Evolutionary conservation across 2,329 filamentous ascomycete species (phyloP).

Genomic region (Aspergillus sp.): DNA sequence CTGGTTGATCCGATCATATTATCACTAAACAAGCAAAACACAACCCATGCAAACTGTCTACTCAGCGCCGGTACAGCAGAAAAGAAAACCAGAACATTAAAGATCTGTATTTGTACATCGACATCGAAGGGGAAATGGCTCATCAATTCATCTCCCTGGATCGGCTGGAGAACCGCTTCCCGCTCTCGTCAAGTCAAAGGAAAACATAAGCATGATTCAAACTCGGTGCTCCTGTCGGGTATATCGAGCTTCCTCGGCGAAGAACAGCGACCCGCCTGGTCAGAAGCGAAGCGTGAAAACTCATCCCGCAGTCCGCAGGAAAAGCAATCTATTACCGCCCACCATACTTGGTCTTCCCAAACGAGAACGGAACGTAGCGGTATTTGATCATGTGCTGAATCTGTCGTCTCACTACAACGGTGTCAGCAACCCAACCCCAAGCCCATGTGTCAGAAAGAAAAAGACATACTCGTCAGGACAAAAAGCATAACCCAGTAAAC

Average conservation of each 20-base stretch:
- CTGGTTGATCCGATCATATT: too few species aligned
- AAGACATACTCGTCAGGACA: constrained; percentile 74
- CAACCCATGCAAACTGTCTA: not conserved
- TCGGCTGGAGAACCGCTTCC: too few species aligned
- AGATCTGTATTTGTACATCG: constrained; percentile 4
- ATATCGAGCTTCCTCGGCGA: not conserved
- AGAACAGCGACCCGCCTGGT: not conserved
- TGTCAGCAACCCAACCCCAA: constrained; percentile 7
- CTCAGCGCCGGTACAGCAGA: not conserved
- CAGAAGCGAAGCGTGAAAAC: constrained; percentile 1
- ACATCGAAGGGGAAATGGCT: constrained; percentile 2
- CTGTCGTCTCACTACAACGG: constrained; percentile 75
- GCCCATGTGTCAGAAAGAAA: constrained; percentile 1
- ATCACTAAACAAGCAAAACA: not conserved
- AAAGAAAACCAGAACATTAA: constrained; percentile 1
- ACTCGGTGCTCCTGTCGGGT: not conserved
- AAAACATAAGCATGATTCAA: not conserved
- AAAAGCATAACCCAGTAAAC: constrained; percentile 99
- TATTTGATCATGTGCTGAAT: constrained; percentile 99
- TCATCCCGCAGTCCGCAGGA: not conserved
- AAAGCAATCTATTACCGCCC: constrained; percentile 24
- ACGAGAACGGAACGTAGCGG: constrained; percentile 88
- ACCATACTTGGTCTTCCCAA: constrained; percentile 76
- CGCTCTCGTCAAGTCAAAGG: too few species aligned
- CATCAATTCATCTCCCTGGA: constrained; percentile 5